Evolutionary conservation across 768 basidiomycete species (phyloP), one percentile per base, ranked within the genome.

Genomic region (Lyophyllum shimeji): DNA sequence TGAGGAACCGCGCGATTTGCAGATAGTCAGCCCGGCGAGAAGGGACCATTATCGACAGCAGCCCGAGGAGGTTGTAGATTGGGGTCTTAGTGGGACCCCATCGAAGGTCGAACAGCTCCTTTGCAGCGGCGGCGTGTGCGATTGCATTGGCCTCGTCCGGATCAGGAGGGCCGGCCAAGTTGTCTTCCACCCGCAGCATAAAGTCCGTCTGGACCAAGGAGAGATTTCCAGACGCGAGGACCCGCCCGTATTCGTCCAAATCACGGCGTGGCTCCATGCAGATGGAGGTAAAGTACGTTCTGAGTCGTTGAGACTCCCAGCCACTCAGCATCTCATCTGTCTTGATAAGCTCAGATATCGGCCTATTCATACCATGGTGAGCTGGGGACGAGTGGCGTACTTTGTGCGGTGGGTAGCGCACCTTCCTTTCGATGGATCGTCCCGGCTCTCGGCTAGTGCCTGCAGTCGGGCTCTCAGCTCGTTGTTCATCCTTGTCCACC

Each of bases 61-160:
- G 62, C 2, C 70, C 69, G 7, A 78, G 57, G 40, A 77, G 67
- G 57, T 74, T 72, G 61, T 65, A 80, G 13, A 80, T 65, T 3
- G 73, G 71, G 9, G 70, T 67, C 39, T 67, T 62, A 7, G 74
- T 77, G 25, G 73, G 76, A 23, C 77, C 76, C 75, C 75, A 79
- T 21, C 67, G 66, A 15, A 75, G 58, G 17, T 45, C 49, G 55
- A 67, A 69, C 23, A 75, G 60, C 33, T 74, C 66, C n/a, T 73
- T 49, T 1, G 66, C 60, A 1, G 70, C 72, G 1, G 53, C 54
- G 2, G 43, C 44, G 18, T 63, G 56, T 20, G 60, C 63, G 4
- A 45, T 58, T 13, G 33, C 12, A 44, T 31, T 3, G 33, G 13
- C 25, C 12, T 54, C 46, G 18, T 29, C 43, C 29, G 50, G 27